phyloP scores from a whole-genome alignment of 208 protist genomes.

The Crithidia acanthocephali region DNA sequence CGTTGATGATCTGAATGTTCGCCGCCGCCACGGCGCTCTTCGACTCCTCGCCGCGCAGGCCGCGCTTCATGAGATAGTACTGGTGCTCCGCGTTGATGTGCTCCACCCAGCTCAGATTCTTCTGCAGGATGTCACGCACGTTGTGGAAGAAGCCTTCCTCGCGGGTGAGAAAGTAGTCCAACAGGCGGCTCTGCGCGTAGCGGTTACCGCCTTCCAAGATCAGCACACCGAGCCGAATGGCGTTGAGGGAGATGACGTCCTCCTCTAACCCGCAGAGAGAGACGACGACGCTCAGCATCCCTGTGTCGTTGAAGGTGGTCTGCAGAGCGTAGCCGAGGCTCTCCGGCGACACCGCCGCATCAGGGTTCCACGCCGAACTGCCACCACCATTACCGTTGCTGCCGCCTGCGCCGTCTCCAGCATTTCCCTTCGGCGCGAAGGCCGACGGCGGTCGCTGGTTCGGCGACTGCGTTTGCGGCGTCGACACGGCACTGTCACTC shows the following conservation, averaged over 20 bases:
- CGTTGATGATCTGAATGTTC: conserved; percentile 60
- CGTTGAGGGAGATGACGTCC: conserved; percentile 69
- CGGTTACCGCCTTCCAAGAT: conserved; percentile 83
- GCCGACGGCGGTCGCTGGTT: not conserved
- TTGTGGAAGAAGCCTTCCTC: conserved; percentile 84
- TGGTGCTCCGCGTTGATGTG: conserved; percentile 65
- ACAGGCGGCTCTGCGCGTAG: conserved; percentile 55
- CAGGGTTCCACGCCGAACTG: conserved; percentile 4
- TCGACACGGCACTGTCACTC: conserved; percentile 9
- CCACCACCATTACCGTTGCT: too few species aligned
- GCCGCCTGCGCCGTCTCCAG: not conserved
- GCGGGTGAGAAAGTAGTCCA: conserved; percentile 68
- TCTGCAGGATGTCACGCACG: conserved; percentile 57
- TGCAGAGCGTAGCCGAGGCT: conserved; percentile 54
- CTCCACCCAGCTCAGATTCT: conserved; percentile 50
- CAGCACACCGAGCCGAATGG: conserved; percentile 59
- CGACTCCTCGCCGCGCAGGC: conserved; percentile 28
- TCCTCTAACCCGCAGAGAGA: conserved; percentile 57
- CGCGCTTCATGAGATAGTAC: conserved; percentile 65
- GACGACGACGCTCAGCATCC: conserved; percentile 59
- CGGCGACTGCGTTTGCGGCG: not conserved
- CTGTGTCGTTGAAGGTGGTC: conserved; percentile 58
- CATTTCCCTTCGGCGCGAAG: not conserved
- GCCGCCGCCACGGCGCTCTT: conserved; percentile 17
- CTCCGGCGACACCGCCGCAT: conserved; percentile 10